Conservation (phyloP, 495 filamentous ascomycete species). For the Penicillium paxilli region DNA sequence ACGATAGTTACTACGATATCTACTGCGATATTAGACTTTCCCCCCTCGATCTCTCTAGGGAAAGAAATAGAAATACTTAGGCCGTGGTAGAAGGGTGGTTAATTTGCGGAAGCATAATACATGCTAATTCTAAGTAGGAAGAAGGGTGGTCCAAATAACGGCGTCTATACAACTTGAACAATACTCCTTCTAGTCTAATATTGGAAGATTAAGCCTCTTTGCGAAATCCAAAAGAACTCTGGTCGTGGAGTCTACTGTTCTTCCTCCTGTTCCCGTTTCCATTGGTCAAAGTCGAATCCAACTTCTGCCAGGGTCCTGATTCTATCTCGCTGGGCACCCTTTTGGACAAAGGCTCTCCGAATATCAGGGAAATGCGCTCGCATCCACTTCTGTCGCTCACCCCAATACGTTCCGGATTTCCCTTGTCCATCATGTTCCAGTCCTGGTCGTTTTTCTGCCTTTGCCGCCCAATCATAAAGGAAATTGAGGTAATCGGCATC, state of each 20-base stretch:
- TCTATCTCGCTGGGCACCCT: constrained; percentile 40
- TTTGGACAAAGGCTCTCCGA: constrained; percentile 51
- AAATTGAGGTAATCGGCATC: constrained; percentile 80
- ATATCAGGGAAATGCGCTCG: constrained; percentile 55
- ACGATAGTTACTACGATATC: too few relatives aligned
- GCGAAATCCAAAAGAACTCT: not conserved
- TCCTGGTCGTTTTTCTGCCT: constrained; percentile 39
- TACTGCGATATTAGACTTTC: too few relatives aligned
- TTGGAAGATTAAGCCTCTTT: not conserved
- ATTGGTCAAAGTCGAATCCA: constrained; percentile 58
- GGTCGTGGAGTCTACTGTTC: not conserved
- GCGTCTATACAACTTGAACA: too few relatives aligned
- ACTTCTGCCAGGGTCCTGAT: constrained; percentile 56
- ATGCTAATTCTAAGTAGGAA: too few relatives aligned
- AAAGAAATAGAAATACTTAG: too few relatives aligned
- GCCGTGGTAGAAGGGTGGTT: too few relatives aligned
- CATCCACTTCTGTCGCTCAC: constrained; percentile 63
- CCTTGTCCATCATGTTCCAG: constrained; percentile 52
- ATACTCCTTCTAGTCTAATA: too few relatives aligned
- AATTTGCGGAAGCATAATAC: too few relatives aligned
- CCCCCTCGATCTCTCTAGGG: too few relatives aligned
- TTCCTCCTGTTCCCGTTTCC: constrained; percentile 25
- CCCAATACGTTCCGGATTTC: constrained; percentile 69
- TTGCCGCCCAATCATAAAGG: constrained; percentile 59
- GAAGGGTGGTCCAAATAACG: too few relatives aligned